A percentile compares a stretch with the other conserved stretches of the same genome.
These are phyloP conservation scores for Saccharomyces mikatae DNA, from an alignment of 805 yeast genomes.

Conservation along the genomic window DNA sequence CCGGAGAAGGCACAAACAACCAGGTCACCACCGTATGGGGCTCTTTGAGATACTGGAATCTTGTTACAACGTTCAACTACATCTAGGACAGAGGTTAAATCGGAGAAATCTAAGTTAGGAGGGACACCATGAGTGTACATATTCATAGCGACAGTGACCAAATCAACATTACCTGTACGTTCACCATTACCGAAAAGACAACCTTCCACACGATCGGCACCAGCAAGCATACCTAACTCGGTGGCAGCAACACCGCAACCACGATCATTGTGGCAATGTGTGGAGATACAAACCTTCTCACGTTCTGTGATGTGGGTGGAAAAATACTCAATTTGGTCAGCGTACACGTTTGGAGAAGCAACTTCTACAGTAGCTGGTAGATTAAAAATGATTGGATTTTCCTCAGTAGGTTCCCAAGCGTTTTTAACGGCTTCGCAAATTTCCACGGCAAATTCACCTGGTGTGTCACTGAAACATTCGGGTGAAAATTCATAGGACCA, in stretches of 20 bases:
- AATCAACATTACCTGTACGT: conserved; percentile 77
- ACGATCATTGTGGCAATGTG: conserved; percentile 73
- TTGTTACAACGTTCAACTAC: conserved; percentile 71
- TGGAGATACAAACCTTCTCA: conserved; percentile 61
- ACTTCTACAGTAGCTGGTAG: conserved; percentile 78
- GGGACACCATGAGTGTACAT: conserved; percentile 71
- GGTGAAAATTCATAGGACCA: conserved; percentile 76
- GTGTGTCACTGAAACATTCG: conserved; percentile 70
- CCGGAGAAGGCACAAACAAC: conserved; percentile 77
- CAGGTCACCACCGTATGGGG: conserved; percentile 73
- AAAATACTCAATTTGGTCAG: conserved; percentile 75
- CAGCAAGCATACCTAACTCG: conserved; percentile 70
- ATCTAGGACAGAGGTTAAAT: conserved; percentile 56
- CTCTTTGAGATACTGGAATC: conserved; percentile 64
- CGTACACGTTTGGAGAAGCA: conserved; percentile 66
- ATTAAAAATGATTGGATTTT: conserved; percentile 67
- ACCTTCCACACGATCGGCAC: conserved; percentile 80
- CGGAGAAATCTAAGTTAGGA: conserved; percentile 65
- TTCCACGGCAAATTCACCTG: conserved; percentile 63
- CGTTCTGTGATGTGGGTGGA: conserved; percentile 59
- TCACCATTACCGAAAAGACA: conserved; percentile 80
- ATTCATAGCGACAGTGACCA: conserved; percentile 67
- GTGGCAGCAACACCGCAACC: conserved; percentile 83
- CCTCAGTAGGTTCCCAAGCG: conserved; percentile 73
- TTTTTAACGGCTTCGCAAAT: conserved; percentile 73